These are phyloP conservation scores for Pseudocercospora pini-densiflorae DNA, from an alignment of 2,329 filamentous ascomycete species.

Conservation along the genomic window DNA sequence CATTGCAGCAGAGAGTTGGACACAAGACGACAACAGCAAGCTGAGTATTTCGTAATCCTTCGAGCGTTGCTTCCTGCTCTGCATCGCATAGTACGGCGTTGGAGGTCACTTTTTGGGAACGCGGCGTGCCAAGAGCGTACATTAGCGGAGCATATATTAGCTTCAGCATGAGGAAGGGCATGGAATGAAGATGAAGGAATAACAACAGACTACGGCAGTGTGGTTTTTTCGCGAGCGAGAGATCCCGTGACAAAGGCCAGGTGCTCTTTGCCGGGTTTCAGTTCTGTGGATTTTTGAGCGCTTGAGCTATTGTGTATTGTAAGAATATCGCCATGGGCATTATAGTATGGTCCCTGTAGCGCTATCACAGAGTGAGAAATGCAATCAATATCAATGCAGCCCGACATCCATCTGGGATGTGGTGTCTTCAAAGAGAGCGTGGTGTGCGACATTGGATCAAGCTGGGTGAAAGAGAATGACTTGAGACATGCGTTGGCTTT, in stretches of 20 bases:
- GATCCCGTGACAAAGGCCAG: conserved; percentile 3
- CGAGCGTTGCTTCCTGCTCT: conserved; percentile 20
- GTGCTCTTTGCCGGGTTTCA: conserved; percentile 5
- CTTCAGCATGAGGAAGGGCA: not conserved
- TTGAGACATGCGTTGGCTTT: not conserved
- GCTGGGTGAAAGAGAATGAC: not conserved
- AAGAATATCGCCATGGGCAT: conserved; percentile 8
- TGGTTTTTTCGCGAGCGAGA: conserved; percentile 2
- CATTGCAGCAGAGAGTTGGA: conserved; percentile 1
- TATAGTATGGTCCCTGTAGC: not conserved
- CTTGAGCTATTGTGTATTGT: conserved; percentile 6
- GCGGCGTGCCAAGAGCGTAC: conserved; percentile 2
- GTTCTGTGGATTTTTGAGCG: not conserved
- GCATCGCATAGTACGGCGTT: conserved; percentile 25
- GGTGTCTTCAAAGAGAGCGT: not conserved
- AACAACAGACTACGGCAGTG: conserved; percentile 11
- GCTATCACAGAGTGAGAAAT: not conserved
- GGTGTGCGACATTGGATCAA: not conserved
- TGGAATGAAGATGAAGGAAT: conserved; percentile 3
- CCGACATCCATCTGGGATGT: not conserved
- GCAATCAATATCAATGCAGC: not conserved
- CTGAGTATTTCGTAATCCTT: conserved; percentile 10
- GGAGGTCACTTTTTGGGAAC: conserved; percentile 11
- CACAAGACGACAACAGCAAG: conserved; percentile 1
- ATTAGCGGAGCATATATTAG: conserved; percentile 1